A percentile compares a stretch with the other conserved stretches of the same genome.
Conservation (phyloP, 2,329 filamentous ascomycete species). For the Alternaria postmessia region DNA sequence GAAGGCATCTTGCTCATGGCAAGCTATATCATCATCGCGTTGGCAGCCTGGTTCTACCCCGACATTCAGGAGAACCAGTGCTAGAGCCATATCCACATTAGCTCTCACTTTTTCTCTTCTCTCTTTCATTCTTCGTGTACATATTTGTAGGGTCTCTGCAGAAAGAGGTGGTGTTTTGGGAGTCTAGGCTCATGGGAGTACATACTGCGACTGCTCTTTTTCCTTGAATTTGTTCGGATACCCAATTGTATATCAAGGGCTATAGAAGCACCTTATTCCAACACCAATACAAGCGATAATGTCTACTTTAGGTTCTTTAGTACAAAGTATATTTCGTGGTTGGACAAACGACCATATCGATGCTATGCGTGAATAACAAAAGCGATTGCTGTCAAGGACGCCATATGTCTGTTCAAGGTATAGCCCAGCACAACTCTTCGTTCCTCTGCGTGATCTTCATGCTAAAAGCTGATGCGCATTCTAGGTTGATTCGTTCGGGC, state of each 20-base stretch:
- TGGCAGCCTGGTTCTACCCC: conserved; percentile 64
- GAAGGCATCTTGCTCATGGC: conserved; percentile 68
- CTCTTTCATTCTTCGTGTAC: conserved; percentile 1
- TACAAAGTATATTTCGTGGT: background rate
- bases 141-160: background rate
- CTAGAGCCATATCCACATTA: conserved; percentile 7
- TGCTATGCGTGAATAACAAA: background rate
- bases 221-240: conserved; percentile 15
- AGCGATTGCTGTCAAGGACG: background rate
- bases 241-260: conserved; percentile 10
- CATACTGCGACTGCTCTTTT: conserved; percentile 2
- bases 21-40: conserved; percentile 68
- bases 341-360: background rate
- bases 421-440: background rate
- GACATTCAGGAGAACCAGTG: conserved; percentile 32
- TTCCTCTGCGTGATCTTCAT: background rate
- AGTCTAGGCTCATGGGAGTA: background rate
- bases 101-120: background rate
- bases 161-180: background rate
- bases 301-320: background rate
- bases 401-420: background rate
- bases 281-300: conserved; percentile 3
- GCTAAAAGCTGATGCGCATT: background rate
- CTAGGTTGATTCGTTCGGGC: background rate
- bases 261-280: conserved; percentile 1